These are phyloP conservation scores for Termitomyces sp. DNA, from an alignment of 768 basidiomycete species.

Conservation along the genomic window DNA sequence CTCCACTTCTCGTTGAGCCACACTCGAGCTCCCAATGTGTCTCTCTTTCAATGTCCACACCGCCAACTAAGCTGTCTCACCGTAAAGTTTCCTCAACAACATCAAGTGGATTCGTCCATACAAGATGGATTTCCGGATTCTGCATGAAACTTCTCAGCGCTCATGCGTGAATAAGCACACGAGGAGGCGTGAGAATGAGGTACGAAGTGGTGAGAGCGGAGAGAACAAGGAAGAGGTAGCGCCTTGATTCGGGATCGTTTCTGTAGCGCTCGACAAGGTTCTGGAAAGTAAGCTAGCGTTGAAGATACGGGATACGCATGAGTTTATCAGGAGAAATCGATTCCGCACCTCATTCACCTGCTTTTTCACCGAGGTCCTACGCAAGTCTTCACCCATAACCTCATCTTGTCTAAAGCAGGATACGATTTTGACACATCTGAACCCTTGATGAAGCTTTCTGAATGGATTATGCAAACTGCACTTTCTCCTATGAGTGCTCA, in stretches of 20 bases:
- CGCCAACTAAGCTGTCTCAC: not conserved
- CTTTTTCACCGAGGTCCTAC: not conserved
- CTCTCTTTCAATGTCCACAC: not conserved
- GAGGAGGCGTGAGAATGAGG: conserved; percentile 23
- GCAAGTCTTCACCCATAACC: too few species aligned
- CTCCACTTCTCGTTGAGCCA: not conserved
- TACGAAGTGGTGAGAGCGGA: conserved; percentile 17
- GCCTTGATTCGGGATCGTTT: not conserved
- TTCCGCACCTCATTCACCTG: not conserved
- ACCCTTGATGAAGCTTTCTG: not conserved
- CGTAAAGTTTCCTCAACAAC: not conserved
- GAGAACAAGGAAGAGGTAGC: not conserved
- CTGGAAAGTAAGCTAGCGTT: not conserved
- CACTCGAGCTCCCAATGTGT: not conserved
- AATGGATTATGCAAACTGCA: too few species aligned
- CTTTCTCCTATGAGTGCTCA: not conserved
- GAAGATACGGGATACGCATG: not conserved
- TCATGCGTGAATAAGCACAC: conserved; percentile 25
- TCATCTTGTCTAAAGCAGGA: not conserved
- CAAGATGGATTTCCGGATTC: not conserved
- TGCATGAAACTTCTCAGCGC: conserved; percentile 20
- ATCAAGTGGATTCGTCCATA: too few species aligned
- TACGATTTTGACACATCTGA: not conserved
- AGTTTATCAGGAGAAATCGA: not conserved
- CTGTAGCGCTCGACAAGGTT: not conserved